A percentile compares a stretch with the other conserved stretches of the same genome.
These are phyloP conservation scores for Chlamydomonas incerta DNA, from an alignment of 139 green algal species.

Conservation along the genomic window DNA sequence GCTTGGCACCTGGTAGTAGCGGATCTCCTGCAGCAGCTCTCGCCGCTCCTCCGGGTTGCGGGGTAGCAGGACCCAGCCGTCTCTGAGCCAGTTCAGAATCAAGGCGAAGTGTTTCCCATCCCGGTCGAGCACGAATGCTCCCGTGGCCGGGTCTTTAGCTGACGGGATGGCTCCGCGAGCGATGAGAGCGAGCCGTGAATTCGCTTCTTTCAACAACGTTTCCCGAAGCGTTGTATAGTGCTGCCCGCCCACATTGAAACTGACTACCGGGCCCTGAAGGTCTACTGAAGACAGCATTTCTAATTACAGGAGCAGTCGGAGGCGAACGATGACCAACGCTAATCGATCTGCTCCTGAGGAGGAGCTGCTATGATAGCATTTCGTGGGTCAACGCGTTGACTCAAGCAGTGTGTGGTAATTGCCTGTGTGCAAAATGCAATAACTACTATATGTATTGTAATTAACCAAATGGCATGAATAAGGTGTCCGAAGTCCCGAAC, in stretches of 20 bases:
- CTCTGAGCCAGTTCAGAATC: conserved; percentile 65
- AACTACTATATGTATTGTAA: too few relatives aligned
- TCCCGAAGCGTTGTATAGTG: neutral
- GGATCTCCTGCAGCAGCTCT: conserved; percentile 63
- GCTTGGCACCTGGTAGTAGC: conserved; percentile 60
- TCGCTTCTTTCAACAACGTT: conserved; percentile 24
- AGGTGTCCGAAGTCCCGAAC: too few relatives aligned
- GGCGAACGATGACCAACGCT: too few relatives aligned
- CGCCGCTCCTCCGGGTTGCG: conserved; percentile 3
- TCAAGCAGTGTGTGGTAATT: too few relatives aligned
- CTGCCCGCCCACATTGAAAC: conserved; percentile 35
- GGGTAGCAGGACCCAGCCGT: conserved; percentile 55
- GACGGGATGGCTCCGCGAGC: neutral
- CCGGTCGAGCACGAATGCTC: conserved; percentile 1
- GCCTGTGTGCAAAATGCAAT: too few relatives aligned
- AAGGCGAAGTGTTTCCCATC: conserved; percentile 43
- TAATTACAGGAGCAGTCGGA: too few relatives aligned
- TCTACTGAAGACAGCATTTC: too few relatives aligned
- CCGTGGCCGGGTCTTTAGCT: neutral
- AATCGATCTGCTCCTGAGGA: too few relatives aligned
- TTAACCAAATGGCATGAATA: too few relatives aligned
- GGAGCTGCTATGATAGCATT: too few relatives aligned
- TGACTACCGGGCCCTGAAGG: neutral
- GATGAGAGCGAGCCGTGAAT: conserved; percentile 1
- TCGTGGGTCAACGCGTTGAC: too few relatives aligned